Base-by-base conservation (phyloP, 1,139 yeast genomes). In the Diutina neorugosa region DNA sequence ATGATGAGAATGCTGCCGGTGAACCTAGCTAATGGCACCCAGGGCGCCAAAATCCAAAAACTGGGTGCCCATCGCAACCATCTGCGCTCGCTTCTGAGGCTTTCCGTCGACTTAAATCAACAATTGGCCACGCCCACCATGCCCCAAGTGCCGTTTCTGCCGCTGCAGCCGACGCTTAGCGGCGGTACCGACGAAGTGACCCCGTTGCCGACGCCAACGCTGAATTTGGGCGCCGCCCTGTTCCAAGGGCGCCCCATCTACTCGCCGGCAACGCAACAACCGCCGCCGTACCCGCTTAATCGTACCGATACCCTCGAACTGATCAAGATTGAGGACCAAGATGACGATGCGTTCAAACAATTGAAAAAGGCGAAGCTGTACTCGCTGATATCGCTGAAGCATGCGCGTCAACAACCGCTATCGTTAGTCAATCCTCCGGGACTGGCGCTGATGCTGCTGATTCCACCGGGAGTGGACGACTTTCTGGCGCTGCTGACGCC, bases 311-410 rank as follows among this genome's bases (percentile, higher is more conserved):
- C 68, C 7, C 58, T 70, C 40, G 74, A 69, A 44, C 63, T 73
- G 5, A 66, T 70, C 51, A 64, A 65, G 47, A 65, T 70, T 52
- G 77, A 72, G 55, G 73, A 69, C 54, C 75, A 71, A 56, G 76
- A 73, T 53, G 74, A 73, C 58, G 77, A 74, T 59, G 78, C 78
- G 2, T 66, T 73, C 55, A 70, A 70, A 55, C 76, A 72, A 57
- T 60, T 74, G 54, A 66, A 67, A 51, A 67, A 72, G 58, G 76
- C 76, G 4, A 71, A 70, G 57, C 68, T 73, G 12, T 66, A 63
- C 56, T 58, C 68, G 50, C 50, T 46, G 50, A n/a, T 46, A n/a
- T 11, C 50, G 11, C 27, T 23, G 40, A 18, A 34, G 11, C 50
- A 34, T n/a, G 19, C 20, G 19, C 43, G 20, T 9, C 50, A 46